Evolutionary conservation across 352 stramenopile genomes (phyloP).

Genomic region (Globisporangium spiculum): DNA sequence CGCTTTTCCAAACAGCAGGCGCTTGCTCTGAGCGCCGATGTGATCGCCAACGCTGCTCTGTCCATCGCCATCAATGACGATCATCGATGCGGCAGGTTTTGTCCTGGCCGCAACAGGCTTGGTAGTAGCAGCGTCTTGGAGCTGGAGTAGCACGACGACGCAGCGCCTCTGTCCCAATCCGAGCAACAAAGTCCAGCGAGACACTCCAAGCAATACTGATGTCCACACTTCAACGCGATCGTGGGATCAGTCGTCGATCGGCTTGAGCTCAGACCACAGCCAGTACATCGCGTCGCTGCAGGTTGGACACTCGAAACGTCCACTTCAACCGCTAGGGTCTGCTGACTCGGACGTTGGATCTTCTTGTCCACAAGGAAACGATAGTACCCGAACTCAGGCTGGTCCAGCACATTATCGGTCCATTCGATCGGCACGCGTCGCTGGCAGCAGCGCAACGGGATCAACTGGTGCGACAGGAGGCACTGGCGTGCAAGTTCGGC

Average conservation of each 20-base stretch:
- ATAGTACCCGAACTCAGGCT: constrained; percentile 45
- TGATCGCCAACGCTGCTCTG: not conserved
- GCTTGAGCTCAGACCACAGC: not conserved
- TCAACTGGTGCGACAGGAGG: constrained; percentile 19
- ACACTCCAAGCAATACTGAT: not conserved
- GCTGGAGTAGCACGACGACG: not conserved
- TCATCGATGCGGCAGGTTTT: not conserved
- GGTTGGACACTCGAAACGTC: not conserved
- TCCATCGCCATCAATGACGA: constrained; percentile 11
- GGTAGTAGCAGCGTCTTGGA: not conserved
- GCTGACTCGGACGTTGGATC: not conserved
- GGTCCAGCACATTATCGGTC: constrained; percentile 27
- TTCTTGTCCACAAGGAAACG: constrained; percentile 23
- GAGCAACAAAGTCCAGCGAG: not conserved
- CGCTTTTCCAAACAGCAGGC: not conserved
- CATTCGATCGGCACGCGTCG: constrained; percentile 27
- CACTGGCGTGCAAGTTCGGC: constrained; percentile 16
- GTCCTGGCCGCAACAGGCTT: not conserved
- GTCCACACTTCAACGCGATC: not conserved
- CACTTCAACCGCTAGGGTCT: not conserved
- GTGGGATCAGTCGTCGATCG: not conserved
- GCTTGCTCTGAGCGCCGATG: constrained; percentile 1
- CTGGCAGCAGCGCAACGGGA: constrained; percentile 41
- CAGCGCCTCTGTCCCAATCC: not conserved
- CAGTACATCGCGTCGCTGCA: not conserved